Evolutionary conservation across 2,329 filamentous ascomycete species (phyloP).

Genomic region (Chrysosporium queenslandicum): DNA sequence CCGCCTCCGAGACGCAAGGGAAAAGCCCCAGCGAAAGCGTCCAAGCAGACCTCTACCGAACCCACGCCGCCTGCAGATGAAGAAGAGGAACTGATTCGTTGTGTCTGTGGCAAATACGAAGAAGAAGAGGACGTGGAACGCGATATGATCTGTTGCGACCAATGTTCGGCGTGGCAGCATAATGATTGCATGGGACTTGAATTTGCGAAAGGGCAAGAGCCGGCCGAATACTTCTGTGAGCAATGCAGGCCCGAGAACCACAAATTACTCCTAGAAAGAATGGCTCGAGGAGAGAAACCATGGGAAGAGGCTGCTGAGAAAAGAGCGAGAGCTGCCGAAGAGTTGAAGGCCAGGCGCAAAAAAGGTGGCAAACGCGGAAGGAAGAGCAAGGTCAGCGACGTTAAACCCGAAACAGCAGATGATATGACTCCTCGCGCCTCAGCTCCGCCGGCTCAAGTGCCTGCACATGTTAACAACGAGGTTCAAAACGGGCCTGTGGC

Average conservation of each 20-base stretch:
- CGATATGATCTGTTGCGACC: slow-evolving; percentile 93
- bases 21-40: slow-evolving; percentile 39
- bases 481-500: slow-evolving; percentile 24
- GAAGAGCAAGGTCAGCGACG: slow-evolving; percentile 59
- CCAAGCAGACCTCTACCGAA: slow-evolving; percentile 41
- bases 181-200: slow-evolving; percentile 89
- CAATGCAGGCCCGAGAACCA: slow-evolving; percentile 77
- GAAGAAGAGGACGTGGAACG: slow-evolving; percentile 78
- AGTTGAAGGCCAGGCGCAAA: slow-evolving; percentile 49
- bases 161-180: slow-evolving; percentile 90
- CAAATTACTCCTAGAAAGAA: slow-evolving; percentile 64
- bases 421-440: slow-evolving; percentile 25
- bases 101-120: slow-evolving; percentile 80
- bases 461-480: slow-evolving; percentile 21
- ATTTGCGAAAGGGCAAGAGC: slow-evolving; percentile 62
- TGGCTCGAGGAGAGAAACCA: slow-evolving; percentile 69
- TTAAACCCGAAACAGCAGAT: slow-evolving; percentile 32
- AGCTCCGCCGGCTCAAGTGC: slow-evolving; percentile 22
- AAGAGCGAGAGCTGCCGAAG: slow-evolving; percentile 52
- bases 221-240: slow-evolving; percentile 86
- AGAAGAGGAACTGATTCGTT: slow-evolving; percentile 71
- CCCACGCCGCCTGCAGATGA: slow-evolving; percentile 40
- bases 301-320: slow-evolving; percentile 64
- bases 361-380: slow-evolving; percentile 48
- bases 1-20: slow-evolving; percentile 39